Percentiles rank a stretch among this genome's conserved stretches.
Evolutionary conservation across 768 basidiomycete species (phyloP).

Genomic region (Paxillus rubicundulus): DNA sequence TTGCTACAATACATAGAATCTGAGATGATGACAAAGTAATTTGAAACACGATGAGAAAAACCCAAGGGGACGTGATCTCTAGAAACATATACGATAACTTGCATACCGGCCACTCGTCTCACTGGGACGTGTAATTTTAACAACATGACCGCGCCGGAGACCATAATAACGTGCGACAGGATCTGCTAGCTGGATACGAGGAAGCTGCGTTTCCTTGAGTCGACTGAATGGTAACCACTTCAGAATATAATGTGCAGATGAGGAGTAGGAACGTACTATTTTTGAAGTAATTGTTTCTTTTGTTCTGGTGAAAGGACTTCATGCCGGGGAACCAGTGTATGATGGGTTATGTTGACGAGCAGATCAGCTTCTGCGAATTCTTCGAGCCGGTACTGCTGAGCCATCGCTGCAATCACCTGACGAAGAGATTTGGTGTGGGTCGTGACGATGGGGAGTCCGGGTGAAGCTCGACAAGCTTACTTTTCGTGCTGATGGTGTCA

Average conservation of each 20-base stretch:
- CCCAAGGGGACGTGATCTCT: constrained; percentile 15
- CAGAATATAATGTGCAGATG: constrained; percentile 5
- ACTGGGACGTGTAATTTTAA: constrained; percentile 95
- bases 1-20: constrained; percentile 14
- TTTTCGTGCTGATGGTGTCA: constrained; percentile 97
- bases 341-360: constrained; percentile 95
- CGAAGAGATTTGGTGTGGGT: constrained; percentile 3
- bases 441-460: neutral
- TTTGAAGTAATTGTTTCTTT: constrained; percentile 81
- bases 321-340: constrained; percentile 91
- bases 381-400: constrained; percentile 81
- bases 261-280: constrained; percentile 70
- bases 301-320: constrained; percentile 83
- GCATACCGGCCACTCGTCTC: constrained; percentile 95
- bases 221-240: constrained; percentile 53
- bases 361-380: constrained; percentile 97
- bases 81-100: constrained; percentile 90
- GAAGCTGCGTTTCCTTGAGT: constrained; percentile 95
- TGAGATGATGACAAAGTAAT: constrained; percentile 6
- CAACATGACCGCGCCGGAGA: constrained; percentile 90
- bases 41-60: constrained; percentile 1
- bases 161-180: constrained; percentile 99
- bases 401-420: constrained; percentile 91
- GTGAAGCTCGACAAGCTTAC: constrained; percentile 39
- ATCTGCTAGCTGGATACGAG: constrained; percentile 93